These are phyloP conservation scores for Pisolithus tinctorius DNA, from an alignment of 768 basidiomycete species.

Conservation along the genomic window DNA sequence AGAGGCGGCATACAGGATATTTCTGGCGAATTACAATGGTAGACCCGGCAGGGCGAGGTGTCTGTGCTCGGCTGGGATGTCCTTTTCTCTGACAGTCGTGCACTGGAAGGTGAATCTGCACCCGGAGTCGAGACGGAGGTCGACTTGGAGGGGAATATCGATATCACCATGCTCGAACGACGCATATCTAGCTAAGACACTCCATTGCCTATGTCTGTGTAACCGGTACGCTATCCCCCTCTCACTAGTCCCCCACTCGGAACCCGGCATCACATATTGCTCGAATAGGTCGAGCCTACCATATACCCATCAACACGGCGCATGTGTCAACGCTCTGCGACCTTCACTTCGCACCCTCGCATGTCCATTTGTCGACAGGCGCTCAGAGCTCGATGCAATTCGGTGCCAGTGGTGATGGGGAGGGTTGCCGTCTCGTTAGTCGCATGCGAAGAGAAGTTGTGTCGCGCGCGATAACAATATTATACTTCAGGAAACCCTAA, in stretches of 20 bases:
- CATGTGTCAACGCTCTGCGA: constrained; percentile 85
- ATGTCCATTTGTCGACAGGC: constrained; percentile 44
- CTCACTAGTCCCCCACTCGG: constrained; percentile 23
- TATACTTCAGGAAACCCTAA: too few relatives aligned
- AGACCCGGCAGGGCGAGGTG: constrained; percentile 50
- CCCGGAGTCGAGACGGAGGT: not conserved
- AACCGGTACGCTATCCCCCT: constrained; percentile 64
- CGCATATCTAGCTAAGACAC: constrained; percentile 33
- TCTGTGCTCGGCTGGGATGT: constrained; percentile 49
- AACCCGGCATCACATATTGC: constrained; percentile 53
- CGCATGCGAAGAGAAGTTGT: constrained; percentile 79
- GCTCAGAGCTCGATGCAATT: constrained; percentile 56
- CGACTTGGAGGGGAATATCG: constrained; percentile 27
- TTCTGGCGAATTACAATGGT: constrained; percentile 70
- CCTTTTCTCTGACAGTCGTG: not conserved
- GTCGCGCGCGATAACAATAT: too few relatives aligned
- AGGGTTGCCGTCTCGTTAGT: constrained; percentile 79
- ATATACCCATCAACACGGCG: constrained; percentile 76
- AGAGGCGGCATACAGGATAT: constrained; percentile 41
- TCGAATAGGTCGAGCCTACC: constrained; percentile 44
- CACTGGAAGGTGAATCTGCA: not conserved
- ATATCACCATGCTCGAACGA: constrained; percentile 42
- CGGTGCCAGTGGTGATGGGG: constrained; percentile 85
- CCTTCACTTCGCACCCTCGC: constrained; percentile 80
- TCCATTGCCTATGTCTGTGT: constrained; percentile 60